These are phyloP conservation scores for Tausonia pullulans DNA, from an alignment of 1,284 basidiomycete genomes.

Conservation along the genomic window DNA sequence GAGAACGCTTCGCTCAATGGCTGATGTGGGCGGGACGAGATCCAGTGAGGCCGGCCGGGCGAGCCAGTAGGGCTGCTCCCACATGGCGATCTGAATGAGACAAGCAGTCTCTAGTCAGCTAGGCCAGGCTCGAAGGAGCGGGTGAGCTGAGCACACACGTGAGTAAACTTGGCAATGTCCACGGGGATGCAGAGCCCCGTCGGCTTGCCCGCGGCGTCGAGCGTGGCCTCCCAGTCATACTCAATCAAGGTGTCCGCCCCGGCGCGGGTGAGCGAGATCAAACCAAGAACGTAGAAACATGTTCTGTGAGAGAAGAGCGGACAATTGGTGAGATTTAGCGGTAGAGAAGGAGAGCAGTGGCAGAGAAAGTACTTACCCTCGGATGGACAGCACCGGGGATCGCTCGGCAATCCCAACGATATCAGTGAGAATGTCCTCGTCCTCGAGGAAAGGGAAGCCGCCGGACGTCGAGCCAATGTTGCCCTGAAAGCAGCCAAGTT, in stretches of 20 bases:
- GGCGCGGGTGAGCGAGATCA: slow-evolving; percentile 60
- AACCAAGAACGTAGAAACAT: slow-evolving; percentile 87
- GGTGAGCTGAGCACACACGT: slow-evolving; percentile 42
- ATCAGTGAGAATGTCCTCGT: slow-evolving; percentile 80
- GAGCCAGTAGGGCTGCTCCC: slow-evolving; percentile 40
- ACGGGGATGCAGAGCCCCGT: slow-evolving; percentile 83
- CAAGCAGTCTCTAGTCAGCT: too few relatives aligned
- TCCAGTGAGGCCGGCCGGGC: slow-evolving; percentile 36
- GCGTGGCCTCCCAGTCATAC: slow-evolving; percentile 80
- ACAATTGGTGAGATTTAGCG: slow-evolving; percentile 6
- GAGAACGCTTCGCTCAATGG: slow-evolving; percentile 73
- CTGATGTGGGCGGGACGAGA: slow-evolving; percentile 48
- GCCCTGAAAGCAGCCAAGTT: slow-evolving; percentile 46
- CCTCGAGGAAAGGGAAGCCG: slow-evolving; percentile 87
- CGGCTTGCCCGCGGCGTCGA: slow-evolving; percentile 74
- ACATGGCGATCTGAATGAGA: slow-evolving; percentile 54
- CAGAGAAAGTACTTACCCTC: slow-evolving; percentile 56
- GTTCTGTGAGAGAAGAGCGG: slow-evolving; percentile 46
- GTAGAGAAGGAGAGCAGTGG: neutral
- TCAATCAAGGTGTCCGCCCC: slow-evolving; percentile 78
- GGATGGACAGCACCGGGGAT: slow-evolving; percentile 77
- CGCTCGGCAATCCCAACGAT: slow-evolving; percentile 85
- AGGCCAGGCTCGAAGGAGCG: too few relatives aligned
- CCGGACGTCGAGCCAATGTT: slow-evolving; percentile 84
- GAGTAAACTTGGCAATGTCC: slow-evolving; percentile 66